A percentile compares a stretch with the other conserved stretches of the same genome.
Conservation (phyloP, 1,284 basidiomycete species). For the Ganoderma leucocontextum region DNA sequence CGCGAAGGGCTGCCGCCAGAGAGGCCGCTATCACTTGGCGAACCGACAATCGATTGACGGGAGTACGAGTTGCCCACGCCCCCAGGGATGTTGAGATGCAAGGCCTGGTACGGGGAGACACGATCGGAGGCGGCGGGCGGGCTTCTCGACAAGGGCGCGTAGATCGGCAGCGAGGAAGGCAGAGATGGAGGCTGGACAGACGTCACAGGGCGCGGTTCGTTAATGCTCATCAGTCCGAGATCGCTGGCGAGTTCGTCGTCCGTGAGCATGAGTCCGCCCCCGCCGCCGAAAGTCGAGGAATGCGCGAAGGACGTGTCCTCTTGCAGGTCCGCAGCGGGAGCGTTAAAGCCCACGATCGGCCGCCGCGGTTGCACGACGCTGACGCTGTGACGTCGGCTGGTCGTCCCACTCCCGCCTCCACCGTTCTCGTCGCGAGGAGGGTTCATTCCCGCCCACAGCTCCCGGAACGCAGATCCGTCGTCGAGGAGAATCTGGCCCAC, state of each 20-base stretch:
- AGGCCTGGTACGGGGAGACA: constrained; percentile 62
- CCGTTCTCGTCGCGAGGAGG: constrained; percentile 67
- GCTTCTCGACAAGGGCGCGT: constrained; percentile 71
- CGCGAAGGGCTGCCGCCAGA: constrained; percentile 45
- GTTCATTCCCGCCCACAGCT: constrained; percentile 74
- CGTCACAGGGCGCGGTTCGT: constrained; percentile 52
- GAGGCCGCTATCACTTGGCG: constrained; percentile 60
- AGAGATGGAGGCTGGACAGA: constrained; percentile 60
- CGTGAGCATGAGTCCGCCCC: constrained; percentile 66
- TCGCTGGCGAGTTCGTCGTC: constrained; percentile 84
- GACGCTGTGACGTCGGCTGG: constrained; percentile 86
- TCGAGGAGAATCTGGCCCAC: constrained; percentile 79
- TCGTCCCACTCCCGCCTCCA: constrained; percentile 76
- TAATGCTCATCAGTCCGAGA: constrained; percentile 71
- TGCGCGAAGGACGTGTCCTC: constrained; percentile 51
- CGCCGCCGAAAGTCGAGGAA: constrained; percentile 44
- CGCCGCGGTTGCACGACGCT: constrained; percentile 82
- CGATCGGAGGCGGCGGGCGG: constrained; percentile 60
- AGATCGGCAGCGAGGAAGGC: constrained; percentile 74
- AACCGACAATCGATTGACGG: constrained; percentile 59
- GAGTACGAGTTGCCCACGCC: constrained; percentile 48
- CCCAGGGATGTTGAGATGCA: constrained; percentile 63
- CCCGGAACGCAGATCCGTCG: constrained; percentile 70
- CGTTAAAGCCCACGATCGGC: constrained; percentile 73
- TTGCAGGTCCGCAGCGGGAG: constrained; percentile 54